Conservation (phyloP, 305 asterid genomes). For the Ajuga reptans region DNA sequence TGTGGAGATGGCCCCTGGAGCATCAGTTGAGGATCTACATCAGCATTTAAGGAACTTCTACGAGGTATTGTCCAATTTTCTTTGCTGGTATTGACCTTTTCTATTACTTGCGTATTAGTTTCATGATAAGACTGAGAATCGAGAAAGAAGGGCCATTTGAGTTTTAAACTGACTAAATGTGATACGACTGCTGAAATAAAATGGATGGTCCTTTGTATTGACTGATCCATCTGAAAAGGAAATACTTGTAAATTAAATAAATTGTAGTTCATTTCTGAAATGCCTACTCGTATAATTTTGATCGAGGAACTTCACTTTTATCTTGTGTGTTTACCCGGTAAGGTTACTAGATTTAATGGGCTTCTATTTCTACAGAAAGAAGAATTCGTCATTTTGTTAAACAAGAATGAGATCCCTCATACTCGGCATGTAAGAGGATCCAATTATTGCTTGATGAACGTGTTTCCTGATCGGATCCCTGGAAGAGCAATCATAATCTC, state of each 20-base stretch:
- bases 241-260: neutral
- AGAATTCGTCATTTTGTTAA: constrained; percentile 58
- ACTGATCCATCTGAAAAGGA: too few species aligned
- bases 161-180: neutral
- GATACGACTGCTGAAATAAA: neutral
- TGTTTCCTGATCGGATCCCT: constrained; percentile 78
- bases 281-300: neutral
- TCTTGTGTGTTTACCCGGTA: neutral
- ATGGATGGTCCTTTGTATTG: neutral
- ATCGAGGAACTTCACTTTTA: neutral
- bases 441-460: constrained; percentile 79
- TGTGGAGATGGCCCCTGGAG: constrained; percentile 75
- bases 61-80: constrained; percentile 41
- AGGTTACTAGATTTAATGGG: neutral
- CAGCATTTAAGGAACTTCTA: constrained; percentile 46
- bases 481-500: constrained; percentile 82
- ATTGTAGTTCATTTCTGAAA: neutral
- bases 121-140: neutral
- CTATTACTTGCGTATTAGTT: neutral
- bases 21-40: constrained; percentile 61
- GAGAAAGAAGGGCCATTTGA: neutral
- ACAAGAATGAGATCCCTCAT: constrained; percentile 63
- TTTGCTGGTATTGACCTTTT: neutral
- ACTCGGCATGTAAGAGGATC: constrained; percentile 84
- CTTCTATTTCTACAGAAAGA: constrained; percentile 47